phyloP scores from a whole-genome alignment of 1,284 basidiomycete genomes.

The Schizopora paradoxa region DNA sequence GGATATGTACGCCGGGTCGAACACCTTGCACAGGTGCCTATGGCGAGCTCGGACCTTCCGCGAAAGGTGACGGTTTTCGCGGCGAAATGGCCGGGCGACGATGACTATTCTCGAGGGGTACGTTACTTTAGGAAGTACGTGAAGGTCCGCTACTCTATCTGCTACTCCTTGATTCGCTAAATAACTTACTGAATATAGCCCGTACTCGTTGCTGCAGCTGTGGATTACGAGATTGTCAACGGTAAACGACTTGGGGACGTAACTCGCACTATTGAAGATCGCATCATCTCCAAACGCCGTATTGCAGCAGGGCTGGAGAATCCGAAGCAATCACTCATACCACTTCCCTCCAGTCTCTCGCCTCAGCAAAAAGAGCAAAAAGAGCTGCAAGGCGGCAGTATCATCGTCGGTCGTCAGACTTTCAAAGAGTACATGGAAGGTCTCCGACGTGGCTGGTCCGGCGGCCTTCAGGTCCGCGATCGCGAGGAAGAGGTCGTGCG shows the following conservation, averaged over 20 bases:
- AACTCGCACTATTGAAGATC: slow-evolving; percentile 66
- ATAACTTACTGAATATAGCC: slow-evolving; percentile 50
- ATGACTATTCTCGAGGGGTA: slow-evolving; percentile 81
- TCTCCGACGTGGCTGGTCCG: slow-evolving; percentile 81
- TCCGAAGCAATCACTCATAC: slow-evolving; percentile 36
- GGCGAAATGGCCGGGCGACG: slow-evolving; percentile 90
- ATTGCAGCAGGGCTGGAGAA: slow-evolving; percentile 58
- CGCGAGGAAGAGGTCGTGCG: slow-evolving; percentile 71
- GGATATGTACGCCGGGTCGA: slow-evolving; percentile 80
- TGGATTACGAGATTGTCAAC: slow-evolving; percentile 85
- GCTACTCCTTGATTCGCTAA: slow-evolving; percentile 5
- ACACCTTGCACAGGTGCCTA: slow-evolving; percentile 63
- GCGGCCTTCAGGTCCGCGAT: slow-evolving; percentile 64
- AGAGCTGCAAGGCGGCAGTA: slow-evolving; percentile 75
- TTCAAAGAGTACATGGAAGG: slow-evolving; percentile 95
- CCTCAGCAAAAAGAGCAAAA: slow-evolving; percentile 52
- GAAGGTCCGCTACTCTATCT: slow-evolving; percentile 60
- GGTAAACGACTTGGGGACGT: slow-evolving; percentile 86
- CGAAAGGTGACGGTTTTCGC: slow-evolving; percentile 86
- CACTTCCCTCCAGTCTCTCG: slow-evolving; percentile 54
- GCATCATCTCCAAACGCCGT: slow-evolving; percentile 63
- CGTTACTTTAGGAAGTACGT: slow-evolving; percentile 94
- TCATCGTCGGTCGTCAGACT: slow-evolving; percentile 87
- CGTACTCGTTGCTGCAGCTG: slow-evolving; percentile 86
- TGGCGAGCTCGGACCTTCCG: slow-evolving; percentile 63